Conservation (phyloP, 345 rosid species). For the Lepidium africanum region DNA sequence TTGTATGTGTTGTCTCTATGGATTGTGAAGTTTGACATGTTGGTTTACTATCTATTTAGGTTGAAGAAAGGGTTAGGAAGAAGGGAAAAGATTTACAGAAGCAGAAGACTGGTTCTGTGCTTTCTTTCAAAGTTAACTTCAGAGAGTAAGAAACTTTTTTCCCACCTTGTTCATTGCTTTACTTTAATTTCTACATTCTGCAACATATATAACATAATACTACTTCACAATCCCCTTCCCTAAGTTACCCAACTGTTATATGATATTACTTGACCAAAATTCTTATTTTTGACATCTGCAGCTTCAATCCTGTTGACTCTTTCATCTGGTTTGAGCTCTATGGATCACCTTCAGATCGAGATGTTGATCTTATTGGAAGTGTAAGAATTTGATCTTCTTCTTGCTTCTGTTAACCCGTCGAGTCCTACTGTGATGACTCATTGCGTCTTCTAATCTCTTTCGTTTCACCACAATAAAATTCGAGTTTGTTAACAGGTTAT, state of each 20-base stretch:
- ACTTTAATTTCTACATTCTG: background rate
- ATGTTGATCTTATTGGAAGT: slow-evolving; percentile 75
- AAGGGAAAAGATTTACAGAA: slow-evolving; percentile 72
- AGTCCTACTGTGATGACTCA: background rate
- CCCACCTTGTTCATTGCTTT: background rate
- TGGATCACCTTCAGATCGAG: slow-evolving; percentile 80
- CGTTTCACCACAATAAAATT: background rate
- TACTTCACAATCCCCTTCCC: background rate
- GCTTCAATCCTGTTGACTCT: slow-evolving; percentile 83
- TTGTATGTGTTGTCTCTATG: slow-evolving; percentile 16
- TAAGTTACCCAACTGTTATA: background rate
- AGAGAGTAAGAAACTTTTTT: slow-evolving; percentile 49
- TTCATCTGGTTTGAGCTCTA: slow-evolving; percentile 83
- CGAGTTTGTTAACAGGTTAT: slow-evolving; percentile 46
- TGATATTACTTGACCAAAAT: background rate
- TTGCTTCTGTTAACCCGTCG: background rate
- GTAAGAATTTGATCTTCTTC: slow-evolving; percentile 34
- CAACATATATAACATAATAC: background rate
- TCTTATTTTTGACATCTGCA: slow-evolving; percentile 21
- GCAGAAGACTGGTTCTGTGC: slow-evolving; percentile 72
- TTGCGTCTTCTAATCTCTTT: background rate
- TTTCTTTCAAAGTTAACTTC: slow-evolving; percentile 89
- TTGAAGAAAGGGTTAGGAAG: slow-evolving; percentile 68
- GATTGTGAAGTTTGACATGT: background rate
- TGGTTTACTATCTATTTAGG: slow-evolving; percentile 30